A percentile compares a stretch with the other conserved stretches of the same genome.
phyloP scores from a whole-genome alignment of 2,329 filamentous ascomycete genomes.

The Aureobasidium subglaciale region DNA sequence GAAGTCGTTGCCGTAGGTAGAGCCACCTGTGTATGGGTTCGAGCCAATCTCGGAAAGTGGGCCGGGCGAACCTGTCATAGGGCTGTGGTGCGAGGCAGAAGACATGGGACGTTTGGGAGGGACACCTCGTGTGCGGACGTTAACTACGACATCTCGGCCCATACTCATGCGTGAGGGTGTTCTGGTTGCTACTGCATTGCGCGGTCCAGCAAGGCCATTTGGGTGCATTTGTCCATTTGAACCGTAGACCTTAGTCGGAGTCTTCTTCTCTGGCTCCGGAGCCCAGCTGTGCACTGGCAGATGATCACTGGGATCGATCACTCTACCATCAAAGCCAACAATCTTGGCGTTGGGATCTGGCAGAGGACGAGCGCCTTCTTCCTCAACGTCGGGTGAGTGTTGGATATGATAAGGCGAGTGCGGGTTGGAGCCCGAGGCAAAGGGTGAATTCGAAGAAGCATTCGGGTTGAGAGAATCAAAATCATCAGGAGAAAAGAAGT shows the following conservation, averaged over 20 bases:
- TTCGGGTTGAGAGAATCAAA: conserved; percentile 65
- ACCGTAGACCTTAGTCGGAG: conserved; percentile 29
- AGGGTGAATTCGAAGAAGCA: conserved; percentile 18
- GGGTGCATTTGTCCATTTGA: conserved; percentile 30
- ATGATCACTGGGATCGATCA: conserved; percentile 75
- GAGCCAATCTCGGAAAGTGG: conserved; percentile 24
- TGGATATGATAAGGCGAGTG: conserved; percentile 22
- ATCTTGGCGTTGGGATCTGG: conserved; percentile 53
- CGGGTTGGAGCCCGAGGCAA: conserved; percentile 17
- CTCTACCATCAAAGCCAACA: conserved; percentile 65
- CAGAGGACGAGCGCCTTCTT: conserved; percentile 23
- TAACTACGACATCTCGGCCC: conserved; percentile 28
- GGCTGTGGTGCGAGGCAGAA: conserved; percentile 32
- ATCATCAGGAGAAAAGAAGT: conserved; percentile 69
- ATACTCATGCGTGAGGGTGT: conserved; percentile 15
- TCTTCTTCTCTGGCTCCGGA: conserved; percentile 63
- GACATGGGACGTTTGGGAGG: conserved; percentile 35
- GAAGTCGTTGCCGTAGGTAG: conserved; percentile 38
- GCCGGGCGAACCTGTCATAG: conserved; percentile 28
- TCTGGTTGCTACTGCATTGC: conserved; percentile 3
- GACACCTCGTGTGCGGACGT: conserved; percentile 25
- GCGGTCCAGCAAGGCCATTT: conserved; percentile 16
- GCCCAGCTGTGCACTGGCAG: conserved; percentile 71
- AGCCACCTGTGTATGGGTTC: conserved; percentile 46
- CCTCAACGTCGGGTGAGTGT: background rate